Evolutionary conservation across 2,329 filamentous ascomycete species (phyloP).

Genomic region (Cordyceps cateniannulata): DNA sequence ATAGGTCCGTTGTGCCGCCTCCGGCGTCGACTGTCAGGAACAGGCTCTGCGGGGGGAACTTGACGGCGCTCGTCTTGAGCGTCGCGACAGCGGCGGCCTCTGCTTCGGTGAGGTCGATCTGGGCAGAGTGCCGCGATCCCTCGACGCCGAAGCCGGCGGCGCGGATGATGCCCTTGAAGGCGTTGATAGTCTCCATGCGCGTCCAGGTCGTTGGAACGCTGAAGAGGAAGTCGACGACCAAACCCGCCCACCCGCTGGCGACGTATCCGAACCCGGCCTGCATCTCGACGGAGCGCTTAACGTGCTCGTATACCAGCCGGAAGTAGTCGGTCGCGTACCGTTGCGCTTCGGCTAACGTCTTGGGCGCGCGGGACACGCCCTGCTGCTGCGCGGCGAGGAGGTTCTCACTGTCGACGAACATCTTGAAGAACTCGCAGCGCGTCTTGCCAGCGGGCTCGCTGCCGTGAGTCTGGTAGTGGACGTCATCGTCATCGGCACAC

Average conservation of each 20-base stretch:
- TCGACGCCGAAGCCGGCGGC: constrained; percentile 43
- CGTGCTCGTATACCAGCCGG: constrained; percentile 39
- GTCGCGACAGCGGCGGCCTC: constrained; percentile 42
- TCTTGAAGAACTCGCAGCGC: constrained; percentile 48
- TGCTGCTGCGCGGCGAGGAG: constrained; percentile 35
- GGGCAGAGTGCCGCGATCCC: constrained; percentile 30
- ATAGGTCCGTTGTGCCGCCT: constrained; percentile 40
- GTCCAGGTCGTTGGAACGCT: constrained; percentile 53
- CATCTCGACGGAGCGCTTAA: constrained; percentile 38
- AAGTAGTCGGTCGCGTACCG: constrained; percentile 45
- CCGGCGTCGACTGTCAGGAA: constrained; percentile 40
- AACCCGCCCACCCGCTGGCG: constrained; percentile 34
- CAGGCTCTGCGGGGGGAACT: constrained; percentile 30
- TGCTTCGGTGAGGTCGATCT: constrained; percentile 40
- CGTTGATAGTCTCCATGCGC: constrained; percentile 41
- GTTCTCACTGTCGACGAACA: constrained; percentile 42
- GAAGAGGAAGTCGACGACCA: constrained; percentile 47
- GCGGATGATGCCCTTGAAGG: constrained; percentile 40
- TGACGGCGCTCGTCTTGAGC: constrained; percentile 34
- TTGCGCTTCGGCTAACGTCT: constrained; percentile 32
- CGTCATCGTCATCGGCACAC: constrained; percentile 40
- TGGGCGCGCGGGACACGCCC: constrained; percentile 37
- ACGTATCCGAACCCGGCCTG: constrained; percentile 30
- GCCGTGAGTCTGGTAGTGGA: constrained; percentile 19
- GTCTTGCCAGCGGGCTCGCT: constrained; percentile 21